phyloP scores from a whole-genome alignment of 257 asterid species.

The Catharanthus roseus region DNA sequence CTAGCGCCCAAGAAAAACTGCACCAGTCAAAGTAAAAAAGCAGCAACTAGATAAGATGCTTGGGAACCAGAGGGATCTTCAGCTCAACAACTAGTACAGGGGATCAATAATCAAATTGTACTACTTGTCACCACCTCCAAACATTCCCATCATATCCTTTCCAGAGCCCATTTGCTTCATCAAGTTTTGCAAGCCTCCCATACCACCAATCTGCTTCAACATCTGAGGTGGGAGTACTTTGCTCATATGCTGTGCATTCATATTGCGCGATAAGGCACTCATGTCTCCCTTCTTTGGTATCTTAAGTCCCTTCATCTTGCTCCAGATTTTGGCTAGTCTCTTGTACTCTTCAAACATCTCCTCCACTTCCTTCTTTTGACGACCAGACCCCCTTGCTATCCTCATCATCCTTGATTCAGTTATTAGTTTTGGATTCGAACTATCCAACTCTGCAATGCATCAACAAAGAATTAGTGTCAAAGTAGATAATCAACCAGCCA shows the following conservation, averaged over 20 bases:
- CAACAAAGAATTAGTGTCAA: neutral
- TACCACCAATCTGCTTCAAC: conserved; percentile 91
- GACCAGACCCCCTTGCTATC: conserved; percentile 89
- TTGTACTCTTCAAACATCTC: conserved; percentile 96
- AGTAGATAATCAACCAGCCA: neutral
- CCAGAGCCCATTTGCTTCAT: conserved; percentile 91
- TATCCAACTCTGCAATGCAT: conserved; percentile 71
- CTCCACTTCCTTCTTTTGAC: conserved; percentile 70
- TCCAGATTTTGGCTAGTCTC: conserved; percentile 80
- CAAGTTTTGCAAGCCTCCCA: conserved; percentile 88
- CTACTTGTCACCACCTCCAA: conserved; percentile 76
- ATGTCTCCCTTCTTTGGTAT: conserved; percentile 95
- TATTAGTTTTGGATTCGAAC: conserved; percentile 78
- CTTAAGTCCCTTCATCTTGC: conserved; percentile 98
- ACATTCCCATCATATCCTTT: conserved; percentile 95
- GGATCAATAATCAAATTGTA: too few relatives aligned
- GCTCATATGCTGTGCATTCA: conserved; percentile 94
- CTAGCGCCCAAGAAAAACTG: neutral
- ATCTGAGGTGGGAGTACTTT: conserved; percentile 90
- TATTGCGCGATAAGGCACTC: conserved; percentile 73
- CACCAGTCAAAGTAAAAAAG: neutral
- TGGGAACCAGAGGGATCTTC: neutral
- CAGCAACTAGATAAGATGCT: neutral
- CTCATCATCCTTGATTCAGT: conserved; percentile 76
- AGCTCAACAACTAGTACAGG: neutral